These are phyloP conservation scores for Lactarius sanguifluus DNA, from an alignment of 768 basidiomycete species.

Conservation along the genomic window DNA sequence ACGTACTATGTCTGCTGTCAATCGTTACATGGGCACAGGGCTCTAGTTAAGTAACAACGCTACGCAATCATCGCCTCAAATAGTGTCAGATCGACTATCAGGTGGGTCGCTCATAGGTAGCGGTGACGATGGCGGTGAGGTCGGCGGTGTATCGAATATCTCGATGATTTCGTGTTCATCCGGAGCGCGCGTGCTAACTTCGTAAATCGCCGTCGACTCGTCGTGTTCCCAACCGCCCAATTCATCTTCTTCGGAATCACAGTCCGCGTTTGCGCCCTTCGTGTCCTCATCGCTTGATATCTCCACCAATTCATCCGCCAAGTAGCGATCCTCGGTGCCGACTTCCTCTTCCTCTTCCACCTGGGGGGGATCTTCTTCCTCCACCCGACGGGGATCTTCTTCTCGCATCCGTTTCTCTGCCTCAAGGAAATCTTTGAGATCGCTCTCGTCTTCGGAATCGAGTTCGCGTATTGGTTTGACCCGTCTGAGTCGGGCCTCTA, in stretches of 20 bases:
- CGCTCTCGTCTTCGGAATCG: slow-evolving; percentile 56
- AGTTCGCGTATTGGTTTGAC: slow-evolving; percentile 45
- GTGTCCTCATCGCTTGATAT: slow-evolving; percentile 29
- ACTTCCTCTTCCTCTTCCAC: slow-evolving; percentile 34
- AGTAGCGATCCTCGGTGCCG: slow-evolving; percentile 32
- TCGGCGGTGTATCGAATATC: slow-evolving; percentile 37
- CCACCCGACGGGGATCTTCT: slow-evolving; percentile 30
- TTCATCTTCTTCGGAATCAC: slow-evolving; percentile 45
- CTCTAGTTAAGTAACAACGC: background rate
- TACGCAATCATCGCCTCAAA: background rate
- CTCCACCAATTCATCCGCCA: slow-evolving; percentile 27
- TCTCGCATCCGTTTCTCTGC: slow-evolving; percentile 57
- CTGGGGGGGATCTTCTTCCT: slow-evolving; percentile 34
- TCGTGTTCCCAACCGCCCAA: slow-evolving; percentile 44
- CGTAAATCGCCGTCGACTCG: slow-evolving; percentile 44
- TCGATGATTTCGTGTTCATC: slow-evolving; percentile 33
- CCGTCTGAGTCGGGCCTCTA: slow-evolving; percentile 35
- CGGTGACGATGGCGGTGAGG: slow-evolving; percentile 26
- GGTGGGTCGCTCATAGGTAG: slow-evolving; percentile 4
- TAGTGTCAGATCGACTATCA: slow-evolving; percentile 4
- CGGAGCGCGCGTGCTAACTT: slow-evolving; percentile 25
- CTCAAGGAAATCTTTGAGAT: slow-evolving; percentile 64
- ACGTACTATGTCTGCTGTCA: background rate
- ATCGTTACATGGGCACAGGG: slow-evolving; percentile 16
- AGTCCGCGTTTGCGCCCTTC: slow-evolving; percentile 5